These are phyloP conservation scores for Stephania japonica DNA, from an alignment of 164 flowering plant genomes.

Conservation along the genomic window DNA sequence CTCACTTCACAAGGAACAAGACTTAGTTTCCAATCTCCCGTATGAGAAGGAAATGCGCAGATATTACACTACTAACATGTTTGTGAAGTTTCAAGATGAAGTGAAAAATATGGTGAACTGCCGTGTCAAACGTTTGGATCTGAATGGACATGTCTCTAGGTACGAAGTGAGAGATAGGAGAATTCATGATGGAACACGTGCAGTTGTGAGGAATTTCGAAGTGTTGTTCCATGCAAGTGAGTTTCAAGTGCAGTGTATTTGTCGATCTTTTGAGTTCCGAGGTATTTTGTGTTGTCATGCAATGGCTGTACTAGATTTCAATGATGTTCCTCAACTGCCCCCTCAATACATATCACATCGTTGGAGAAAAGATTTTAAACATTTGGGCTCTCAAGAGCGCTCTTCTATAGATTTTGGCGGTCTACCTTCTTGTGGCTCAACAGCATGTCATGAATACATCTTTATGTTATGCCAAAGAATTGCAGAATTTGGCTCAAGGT, in stretches of 20 bases:
- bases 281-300: conserved; percentile 14
- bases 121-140: neutral
- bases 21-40: conserved; percentile 31
- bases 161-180: conserved; percentile 15
- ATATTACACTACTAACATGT: conserved; percentile 39
- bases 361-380: conserved; percentile 69
- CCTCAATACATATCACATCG: conserved; percentile 46
- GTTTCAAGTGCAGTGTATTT: conserved; percentile 5
- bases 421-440: neutral
- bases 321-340: conserved; percentile 53
- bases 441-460: neutral
- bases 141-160: neutral
- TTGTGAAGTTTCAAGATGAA: conserved; percentile 34
- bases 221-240: neutral
- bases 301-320: conserved; percentile 37
- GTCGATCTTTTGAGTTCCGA: conserved; percentile 7
- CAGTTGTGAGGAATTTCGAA: conserved; percentile 6
- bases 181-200: conserved; percentile 6
- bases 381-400: conserved; percentile 23
- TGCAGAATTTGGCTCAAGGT: neutral
- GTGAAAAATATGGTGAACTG: conserved; percentile 7
- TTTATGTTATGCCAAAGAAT: neutral
- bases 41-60: conserved; percentile 30
- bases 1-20: conserved; percentile 30
- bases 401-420: neutral